Conservation (phyloP, 139 green algal genomes). For the Micractinium conductrix region DNA sequence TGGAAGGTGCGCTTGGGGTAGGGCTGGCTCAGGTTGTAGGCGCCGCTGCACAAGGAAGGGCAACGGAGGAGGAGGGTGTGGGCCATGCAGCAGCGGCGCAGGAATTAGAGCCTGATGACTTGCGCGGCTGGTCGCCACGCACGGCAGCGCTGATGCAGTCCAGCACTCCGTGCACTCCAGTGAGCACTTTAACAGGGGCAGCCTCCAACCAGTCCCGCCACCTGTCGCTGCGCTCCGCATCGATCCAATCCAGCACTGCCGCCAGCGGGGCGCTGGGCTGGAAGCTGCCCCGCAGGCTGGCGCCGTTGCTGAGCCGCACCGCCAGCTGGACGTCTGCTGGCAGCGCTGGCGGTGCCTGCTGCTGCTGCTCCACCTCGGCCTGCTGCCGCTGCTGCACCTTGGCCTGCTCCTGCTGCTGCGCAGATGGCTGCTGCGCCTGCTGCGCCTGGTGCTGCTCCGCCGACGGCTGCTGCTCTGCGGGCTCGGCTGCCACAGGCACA, state of each 20-base stretch:
- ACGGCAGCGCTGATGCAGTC: too few relatives aligned
- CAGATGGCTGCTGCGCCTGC: neutral
- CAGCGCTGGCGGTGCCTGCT: neutral
- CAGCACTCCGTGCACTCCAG: too few relatives aligned
- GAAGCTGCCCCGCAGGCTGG: neutral
- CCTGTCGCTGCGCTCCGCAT: slow-evolving; percentile 17
- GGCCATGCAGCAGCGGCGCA: too few relatives aligned
- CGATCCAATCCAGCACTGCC: slow-evolving; percentile 17
- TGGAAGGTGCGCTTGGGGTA: neutral
- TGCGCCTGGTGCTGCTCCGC: neutral
- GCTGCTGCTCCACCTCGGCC: neutral
- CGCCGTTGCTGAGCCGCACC: slow-evolving; percentile 26
- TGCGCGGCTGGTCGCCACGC: too few relatives aligned
- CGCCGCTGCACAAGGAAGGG: neutral
- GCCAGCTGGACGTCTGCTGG: neutral
- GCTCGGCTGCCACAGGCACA: neutral
- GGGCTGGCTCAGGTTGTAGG: neutral
- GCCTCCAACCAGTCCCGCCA: neutral
- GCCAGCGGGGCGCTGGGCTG: neutral
- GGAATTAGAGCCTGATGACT: too few relatives aligned
- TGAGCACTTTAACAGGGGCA: too few relatives aligned
- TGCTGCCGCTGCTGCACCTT: neutral
- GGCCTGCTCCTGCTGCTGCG: neutral
- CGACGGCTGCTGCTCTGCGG: too few relatives aligned
- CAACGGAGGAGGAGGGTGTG: too few relatives aligned